Evolutionary conservation across 441 rosid genomes (phyloP), one percentile per base, ranked within the genome.

Genomic region (Jatropha podagrica): DNA sequence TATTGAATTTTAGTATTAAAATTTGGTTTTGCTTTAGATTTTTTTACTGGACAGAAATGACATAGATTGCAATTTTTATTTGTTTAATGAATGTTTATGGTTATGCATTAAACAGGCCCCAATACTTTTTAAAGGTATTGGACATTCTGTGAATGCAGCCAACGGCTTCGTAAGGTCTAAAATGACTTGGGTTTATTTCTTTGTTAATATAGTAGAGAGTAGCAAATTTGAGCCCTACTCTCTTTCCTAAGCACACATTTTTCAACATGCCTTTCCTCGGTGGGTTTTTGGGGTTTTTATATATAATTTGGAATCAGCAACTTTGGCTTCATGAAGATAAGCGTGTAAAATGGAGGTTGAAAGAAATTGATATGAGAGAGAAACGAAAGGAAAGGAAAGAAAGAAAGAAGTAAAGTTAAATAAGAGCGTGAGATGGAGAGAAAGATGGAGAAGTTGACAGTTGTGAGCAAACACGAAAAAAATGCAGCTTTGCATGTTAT

Each of bases 71-170:
- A 37, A n/a, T 7, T 17, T 55, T 17, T 27, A 49, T 11, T 2
- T 10, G 41, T 38, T 64, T 41, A 42, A 26, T 71, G 52, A 74
- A 46, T 75, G 18, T 2, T 65, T 58, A 11, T n/a, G 17, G 52
- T 20, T n/a, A 66, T 71, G 58, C 9, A 32, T 20, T 73, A 44
- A 67, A 70, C 88, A 89, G 95, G 93, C 97, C 60, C 97, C 97
- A 2, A 90, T 92, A 11, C 90, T 90, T 59, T 91, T 90, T 72
- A 84, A 82, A 81, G 98, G 95, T 49, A 90, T 94, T 81, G 94
- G 85, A 2, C 97, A 92, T 91, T 89, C 97, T 27, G 44, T 91
- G 65, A 92, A 90, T 83, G 84, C 94, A 66, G 87, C 90, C 54
- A 90, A 87, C 81, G 78, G 80, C 72, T 81, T 89, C 93, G 96